Evolutionary conservation across 108 stramenopile genomes (phyloP).

Genomic region (Cyclotella distinguenda): DNA sequence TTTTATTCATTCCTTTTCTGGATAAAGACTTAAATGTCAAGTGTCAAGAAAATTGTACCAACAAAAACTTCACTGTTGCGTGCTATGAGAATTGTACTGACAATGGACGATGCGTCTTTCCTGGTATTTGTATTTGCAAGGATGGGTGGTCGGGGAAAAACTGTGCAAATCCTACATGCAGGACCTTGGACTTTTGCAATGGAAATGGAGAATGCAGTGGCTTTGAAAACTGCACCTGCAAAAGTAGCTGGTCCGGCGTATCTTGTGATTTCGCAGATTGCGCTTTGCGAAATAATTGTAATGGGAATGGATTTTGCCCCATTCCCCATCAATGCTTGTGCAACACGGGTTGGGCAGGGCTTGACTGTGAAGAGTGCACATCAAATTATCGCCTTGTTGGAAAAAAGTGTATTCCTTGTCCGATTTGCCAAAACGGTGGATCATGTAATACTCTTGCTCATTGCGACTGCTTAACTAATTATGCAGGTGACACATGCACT

Average conservation of each 20-base stretch:
- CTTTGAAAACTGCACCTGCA: slow-evolving; percentile 10
- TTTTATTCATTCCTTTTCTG: not conserved
- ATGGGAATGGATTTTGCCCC: slow-evolving; percentile 17
- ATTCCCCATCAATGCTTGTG: slow-evolving; percentile 7
- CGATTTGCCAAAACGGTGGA: slow-evolving; percentile 15
- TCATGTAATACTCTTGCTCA: slow-evolving; percentile 2
- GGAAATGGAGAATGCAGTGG: slow-evolving; percentile 9
- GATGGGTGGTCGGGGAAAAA: slow-evolving; percentile 18
- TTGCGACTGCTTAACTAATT: slow-evolving; percentile 12
- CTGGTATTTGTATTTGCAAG: slow-evolving; percentile 20
- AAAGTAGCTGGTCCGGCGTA: slow-evolving; percentile 3
- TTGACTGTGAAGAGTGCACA: slow-evolving; percentile 4
- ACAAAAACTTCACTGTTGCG: not conserved
- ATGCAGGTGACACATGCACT: slow-evolving; percentile 4
- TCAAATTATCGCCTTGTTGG: not conserved
- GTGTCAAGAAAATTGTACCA: slow-evolving; percentile 7
- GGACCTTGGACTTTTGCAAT: slow-evolving; percentile 17
- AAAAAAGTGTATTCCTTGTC: not conserved
- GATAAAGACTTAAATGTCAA: not conserved
- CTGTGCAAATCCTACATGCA: slow-evolving; percentile 13
- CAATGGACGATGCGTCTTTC: slow-evolving; percentile 13
- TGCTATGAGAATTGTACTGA: slow-evolving; percentile 9
- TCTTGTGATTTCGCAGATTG: slow-evolving; percentile 14
- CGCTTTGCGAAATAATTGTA: slow-evolving; percentile 8
- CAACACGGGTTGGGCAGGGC: slow-evolving; percentile 9